phyloP scores from a whole-genome alignment of 257 asterid species.

The Ilex asprella region DNA sequence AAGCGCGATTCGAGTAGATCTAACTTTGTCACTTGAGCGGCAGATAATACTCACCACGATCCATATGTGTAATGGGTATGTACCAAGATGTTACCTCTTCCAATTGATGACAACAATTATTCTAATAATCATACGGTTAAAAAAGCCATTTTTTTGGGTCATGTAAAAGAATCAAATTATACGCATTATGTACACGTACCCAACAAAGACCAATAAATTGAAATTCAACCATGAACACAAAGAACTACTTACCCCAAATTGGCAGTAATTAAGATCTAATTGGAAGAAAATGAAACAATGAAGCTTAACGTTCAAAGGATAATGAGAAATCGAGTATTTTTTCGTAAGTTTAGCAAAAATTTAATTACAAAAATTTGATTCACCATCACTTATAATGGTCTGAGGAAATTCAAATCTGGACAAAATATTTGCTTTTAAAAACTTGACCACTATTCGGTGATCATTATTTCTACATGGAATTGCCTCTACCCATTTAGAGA shows the following conservation, averaged over 20 bases:
- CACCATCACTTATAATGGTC: no score
- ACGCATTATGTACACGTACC: background rate
- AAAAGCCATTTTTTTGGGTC: conserved; percentile 20
- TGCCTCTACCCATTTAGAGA: no score
- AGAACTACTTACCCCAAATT: no score
- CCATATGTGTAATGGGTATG: conserved; percentile 90
- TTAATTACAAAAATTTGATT: no score
- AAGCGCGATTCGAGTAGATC: no score
- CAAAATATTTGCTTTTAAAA: no score
- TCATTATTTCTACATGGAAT: no score
- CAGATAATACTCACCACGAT: conserved; percentile 61
- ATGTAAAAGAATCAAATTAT: conserved; percentile 3
- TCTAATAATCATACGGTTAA: conserved; percentile 38
- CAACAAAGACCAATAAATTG: conserved; percentile 5
- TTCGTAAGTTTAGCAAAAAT: no score
- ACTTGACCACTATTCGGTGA: no score
- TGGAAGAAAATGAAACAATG: conserved; percentile 14
- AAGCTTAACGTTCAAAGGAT: conserved; percentile 45
- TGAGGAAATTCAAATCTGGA: no score
- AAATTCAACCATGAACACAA: background rate
- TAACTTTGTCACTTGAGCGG: background rate
- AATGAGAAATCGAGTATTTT: no score
- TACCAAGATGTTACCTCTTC: conserved; percentile 71
- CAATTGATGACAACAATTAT: conserved; percentile 85
- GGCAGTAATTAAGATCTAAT: background rate